These are phyloP conservation scores for Colletotrichum lupini DNA, from an alignment of 2,329 filamentous ascomycete genomes.

Conservation along the genomic window DNA sequence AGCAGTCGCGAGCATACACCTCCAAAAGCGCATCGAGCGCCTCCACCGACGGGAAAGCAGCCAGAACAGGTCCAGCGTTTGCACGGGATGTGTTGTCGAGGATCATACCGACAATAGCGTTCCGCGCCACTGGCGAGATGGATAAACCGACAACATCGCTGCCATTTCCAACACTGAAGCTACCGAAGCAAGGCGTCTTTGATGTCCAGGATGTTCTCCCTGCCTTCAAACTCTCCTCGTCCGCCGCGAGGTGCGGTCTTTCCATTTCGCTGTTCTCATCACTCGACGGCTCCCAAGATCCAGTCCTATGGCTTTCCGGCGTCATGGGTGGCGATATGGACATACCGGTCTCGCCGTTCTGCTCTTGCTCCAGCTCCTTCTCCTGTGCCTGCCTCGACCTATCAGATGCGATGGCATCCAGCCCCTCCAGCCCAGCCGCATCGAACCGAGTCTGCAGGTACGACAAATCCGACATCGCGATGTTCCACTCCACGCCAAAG, in stretches of 20 bases:
- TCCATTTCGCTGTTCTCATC: slow-evolving; percentile 6
- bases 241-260: not conserved
- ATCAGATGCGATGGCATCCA: not conserved
- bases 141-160: not conserved
- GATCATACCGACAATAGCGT: slow-evolving; percentile 14
- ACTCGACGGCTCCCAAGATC: not conserved
- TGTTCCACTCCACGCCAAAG: not conserved
- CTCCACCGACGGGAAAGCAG: not conserved
- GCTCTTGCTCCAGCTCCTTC: too few species aligned
- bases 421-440: not conserved
- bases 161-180: not conserved
- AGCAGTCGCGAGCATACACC: not conserved
- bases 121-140: not conserved
- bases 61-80: not conserved
- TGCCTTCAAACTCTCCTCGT: not conserved
- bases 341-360: not conserved
- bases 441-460: not conserved
- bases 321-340: not conserved
- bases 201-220: not conserved
- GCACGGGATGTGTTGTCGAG: not conserved
- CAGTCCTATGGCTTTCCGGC: not conserved
- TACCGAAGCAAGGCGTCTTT: too few species aligned
- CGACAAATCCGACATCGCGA: not conserved
- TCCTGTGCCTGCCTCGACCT: not conserved
- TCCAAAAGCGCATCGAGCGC: not conserved